phyloP scores from a whole-genome alignment of 208 protist genomes.

The Trypanosoma caninum region DNA sequence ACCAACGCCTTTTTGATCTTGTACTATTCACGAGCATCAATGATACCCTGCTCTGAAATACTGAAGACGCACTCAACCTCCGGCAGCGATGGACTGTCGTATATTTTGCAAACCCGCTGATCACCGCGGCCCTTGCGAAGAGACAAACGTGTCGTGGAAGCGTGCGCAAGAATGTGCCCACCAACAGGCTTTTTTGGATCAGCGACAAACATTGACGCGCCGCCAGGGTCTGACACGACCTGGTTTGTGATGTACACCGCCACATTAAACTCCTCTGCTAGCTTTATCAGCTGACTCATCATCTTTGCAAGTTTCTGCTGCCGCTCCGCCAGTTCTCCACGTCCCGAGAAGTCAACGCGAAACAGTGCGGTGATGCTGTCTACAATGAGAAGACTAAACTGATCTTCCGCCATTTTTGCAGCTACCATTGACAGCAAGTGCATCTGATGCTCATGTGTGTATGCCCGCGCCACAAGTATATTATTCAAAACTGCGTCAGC shows the following conservation, averaged over 20 bases:
- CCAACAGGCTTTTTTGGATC: constrained; percentile 99
- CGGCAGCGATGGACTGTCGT: constrained; percentile 97
- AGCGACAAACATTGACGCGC: constrained; percentile 95
- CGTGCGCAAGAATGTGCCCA: constrained; percentile 98
- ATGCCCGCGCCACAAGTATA: constrained; percentile 96
- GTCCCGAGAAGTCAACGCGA: constrained; percentile 96
- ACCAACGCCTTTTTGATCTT: too few relatives aligned
- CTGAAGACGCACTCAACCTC: constrained; percentile 95
- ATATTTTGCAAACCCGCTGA: constrained; percentile 97
- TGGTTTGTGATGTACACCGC: constrained; percentile 99
- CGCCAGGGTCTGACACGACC: constrained; percentile 98
- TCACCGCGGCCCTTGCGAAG: constrained; percentile 97
- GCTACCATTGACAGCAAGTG: constrained; percentile 90
- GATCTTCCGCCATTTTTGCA: constrained; percentile 91
- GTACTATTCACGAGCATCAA: constrained; percentile 88
- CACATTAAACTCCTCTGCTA: constrained; percentile 99
- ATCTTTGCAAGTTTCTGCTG: constrained; percentile 94
- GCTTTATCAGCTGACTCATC: constrained; percentile 94
- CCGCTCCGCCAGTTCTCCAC: constrained; percentile 97
- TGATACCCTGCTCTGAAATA: constrained; percentile 96
- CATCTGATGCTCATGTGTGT: constrained; percentile 95
- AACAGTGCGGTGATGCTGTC: constrained; percentile 99
- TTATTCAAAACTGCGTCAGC: constrained; percentile 93
- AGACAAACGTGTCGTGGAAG: constrained; percentile 94
- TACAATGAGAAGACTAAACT: constrained; percentile 94